Conservation (phyloP, 495 filamentous ascomycete species). For the Platismatia glauca region DNA sequence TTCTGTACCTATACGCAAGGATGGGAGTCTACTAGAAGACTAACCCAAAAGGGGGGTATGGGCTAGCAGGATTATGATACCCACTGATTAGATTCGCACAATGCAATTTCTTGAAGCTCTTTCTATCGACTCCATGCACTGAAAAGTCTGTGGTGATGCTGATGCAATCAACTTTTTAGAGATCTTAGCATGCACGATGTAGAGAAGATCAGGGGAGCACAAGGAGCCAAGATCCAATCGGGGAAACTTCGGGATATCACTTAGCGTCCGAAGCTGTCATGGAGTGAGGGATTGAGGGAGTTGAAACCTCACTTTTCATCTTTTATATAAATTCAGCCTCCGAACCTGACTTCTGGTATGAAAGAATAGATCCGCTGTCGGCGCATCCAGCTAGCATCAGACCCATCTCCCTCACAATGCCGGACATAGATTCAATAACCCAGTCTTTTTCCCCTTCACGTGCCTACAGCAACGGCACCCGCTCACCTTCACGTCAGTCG, state of each 20-base stretch:
- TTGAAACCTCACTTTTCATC: too few species aligned
- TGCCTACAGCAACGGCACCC: slow-evolving; percentile 23
- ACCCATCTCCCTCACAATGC: slow-evolving; percentile 22
- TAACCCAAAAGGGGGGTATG: not conserved
- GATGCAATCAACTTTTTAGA: not conserved
- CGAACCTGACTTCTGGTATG: not conserved
- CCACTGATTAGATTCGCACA: not conserved
- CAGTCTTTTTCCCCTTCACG: slow-evolving; percentile 43
- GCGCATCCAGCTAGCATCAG: not conserved
- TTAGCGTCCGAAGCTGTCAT: not conserved
- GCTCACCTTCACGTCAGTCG: slow-evolving; percentile 33
- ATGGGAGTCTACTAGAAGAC: not conserved
- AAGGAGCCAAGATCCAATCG: too few species aligned
- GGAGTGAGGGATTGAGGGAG: too few species aligned
- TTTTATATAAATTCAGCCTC: too few species aligned
- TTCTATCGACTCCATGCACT: not conserved
- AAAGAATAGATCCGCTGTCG: not conserved
- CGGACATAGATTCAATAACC: slow-evolving; percentile 70
- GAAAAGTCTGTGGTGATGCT: not conserved
- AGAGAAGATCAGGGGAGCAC: too few species aligned
- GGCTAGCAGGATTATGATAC: not conserved
- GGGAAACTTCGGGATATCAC: not conserved
- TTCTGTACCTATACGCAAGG: not conserved
- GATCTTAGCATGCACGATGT: not conserved
- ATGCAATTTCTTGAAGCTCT: not conserved